Evolutionary conservation across 2,329 filamentous ascomycete genomes (phyloP).

Genomic region (Phialocephala sp.): DNA sequence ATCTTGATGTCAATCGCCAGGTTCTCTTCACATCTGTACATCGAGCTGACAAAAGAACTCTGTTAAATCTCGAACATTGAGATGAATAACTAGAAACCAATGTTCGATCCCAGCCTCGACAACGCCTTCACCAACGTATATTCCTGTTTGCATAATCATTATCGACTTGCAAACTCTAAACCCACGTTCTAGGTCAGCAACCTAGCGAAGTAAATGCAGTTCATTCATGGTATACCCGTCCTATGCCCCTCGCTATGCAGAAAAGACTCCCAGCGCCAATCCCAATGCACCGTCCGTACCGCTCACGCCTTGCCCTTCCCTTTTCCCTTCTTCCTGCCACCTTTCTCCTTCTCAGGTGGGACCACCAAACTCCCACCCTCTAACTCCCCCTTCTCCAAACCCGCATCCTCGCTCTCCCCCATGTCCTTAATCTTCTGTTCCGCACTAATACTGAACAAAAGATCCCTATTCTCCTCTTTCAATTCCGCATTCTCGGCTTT

Average conservation of each 20-base stretch:
- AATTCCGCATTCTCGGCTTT: slow-evolving; percentile 87
- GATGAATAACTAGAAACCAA: not conserved
- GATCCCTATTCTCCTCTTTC: slow-evolving; percentile 84
- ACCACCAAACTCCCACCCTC: slow-evolving; percentile 74
- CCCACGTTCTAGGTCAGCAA: not conserved
- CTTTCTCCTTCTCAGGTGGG: slow-evolving; percentile 46
- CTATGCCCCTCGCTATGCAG: slow-evolving; percentile 3
- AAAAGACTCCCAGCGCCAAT: not conserved
- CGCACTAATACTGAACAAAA: slow-evolving; percentile 86
- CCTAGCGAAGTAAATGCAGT: not conserved
- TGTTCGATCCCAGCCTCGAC: not conserved
- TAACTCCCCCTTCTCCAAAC: slow-evolving; percentile 69
- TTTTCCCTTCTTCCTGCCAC: slow-evolving; percentile 36
- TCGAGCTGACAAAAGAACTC: not conserved
- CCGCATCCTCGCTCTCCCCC: slow-evolving; percentile 51
- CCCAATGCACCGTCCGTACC: not conserved
- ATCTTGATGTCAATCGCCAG: no score
- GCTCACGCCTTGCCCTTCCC: slow-evolving; percentile 29
- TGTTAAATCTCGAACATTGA: not conserved
- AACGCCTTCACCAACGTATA: not conserved
- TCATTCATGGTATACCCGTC: slow-evolving; percentile 7
- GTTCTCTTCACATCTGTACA: no score
- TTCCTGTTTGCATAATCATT: not conserved
- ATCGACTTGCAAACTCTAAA: not conserved
- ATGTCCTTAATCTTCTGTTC: slow-evolving; percentile 78